A percentile compares a stretch with the other conserved stretches of the same genome.
Evolutionary conservation across 495 filamentous ascomycete species (phyloP).

Genomic region (Cenococcum geophilum): DNA sequence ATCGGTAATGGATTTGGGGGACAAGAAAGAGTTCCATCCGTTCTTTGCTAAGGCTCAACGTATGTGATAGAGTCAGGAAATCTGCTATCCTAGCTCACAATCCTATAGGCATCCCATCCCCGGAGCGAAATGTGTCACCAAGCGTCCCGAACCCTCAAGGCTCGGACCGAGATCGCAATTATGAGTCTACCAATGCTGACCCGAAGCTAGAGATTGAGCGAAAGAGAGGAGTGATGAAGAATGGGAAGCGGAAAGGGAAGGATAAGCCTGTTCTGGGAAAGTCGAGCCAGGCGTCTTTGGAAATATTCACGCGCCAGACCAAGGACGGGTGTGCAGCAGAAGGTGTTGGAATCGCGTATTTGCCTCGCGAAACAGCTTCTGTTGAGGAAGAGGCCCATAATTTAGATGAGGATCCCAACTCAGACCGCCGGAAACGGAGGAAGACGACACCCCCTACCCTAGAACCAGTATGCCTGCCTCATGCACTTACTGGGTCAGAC

Average conservation of each 20-base stretch:
- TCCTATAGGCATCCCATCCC: slow-evolving; percentile 10
- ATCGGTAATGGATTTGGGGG: slow-evolving; percentile 34
- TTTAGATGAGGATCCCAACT: slow-evolving; percentile 21
- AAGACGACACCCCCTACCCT: slow-evolving; percentile 21
- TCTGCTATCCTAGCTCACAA: background rate
- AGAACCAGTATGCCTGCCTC: background rate
- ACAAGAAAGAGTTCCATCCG: slow-evolving; percentile 33
- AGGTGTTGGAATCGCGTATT: background rate
- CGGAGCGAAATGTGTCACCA: background rate
- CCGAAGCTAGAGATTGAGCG: background rate
- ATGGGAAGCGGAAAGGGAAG: slow-evolving; percentile 7
- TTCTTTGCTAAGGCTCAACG: slow-evolving; percentile 34
- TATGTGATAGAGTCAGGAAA: slow-evolving; percentile 2
- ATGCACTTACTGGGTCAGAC: background rate
- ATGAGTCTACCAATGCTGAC: slow-evolving; percentile 11
- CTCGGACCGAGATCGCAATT: slow-evolving; percentile 10
- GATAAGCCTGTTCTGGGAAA: background rate
- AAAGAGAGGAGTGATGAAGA: slow-evolving; percentile 18
- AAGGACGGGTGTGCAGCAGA: background rate
- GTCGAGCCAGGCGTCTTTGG: slow-evolving; percentile 12
- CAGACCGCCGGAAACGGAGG: slow-evolving; percentile 28
- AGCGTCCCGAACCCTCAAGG: background rate
- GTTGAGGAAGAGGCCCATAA: background rate
- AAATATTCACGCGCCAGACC: slow-evolving; percentile 10
- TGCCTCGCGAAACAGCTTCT: background rate